Conservation (phyloP, 2,329 filamentous ascomycete genomes). For the Aureobasidium sp. region DNA sequence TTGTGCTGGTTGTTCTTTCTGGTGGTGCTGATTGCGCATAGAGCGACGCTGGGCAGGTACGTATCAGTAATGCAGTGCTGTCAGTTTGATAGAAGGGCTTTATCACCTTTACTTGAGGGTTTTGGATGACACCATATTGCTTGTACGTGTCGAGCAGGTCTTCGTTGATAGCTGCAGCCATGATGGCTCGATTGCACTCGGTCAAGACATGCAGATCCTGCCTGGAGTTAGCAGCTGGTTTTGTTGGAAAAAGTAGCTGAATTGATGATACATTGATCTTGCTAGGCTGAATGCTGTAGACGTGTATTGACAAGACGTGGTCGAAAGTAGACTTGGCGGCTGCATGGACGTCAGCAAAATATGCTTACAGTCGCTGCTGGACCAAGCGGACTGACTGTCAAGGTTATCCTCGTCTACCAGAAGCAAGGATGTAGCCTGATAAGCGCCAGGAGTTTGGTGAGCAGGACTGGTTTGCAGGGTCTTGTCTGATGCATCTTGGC, state of each 20-base stretch:
- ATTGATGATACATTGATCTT: slow-evolving; percentile 42
- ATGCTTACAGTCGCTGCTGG: background rate
- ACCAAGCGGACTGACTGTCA: slow-evolving; percentile 41
- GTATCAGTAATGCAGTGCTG: background rate
- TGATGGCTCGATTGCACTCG: slow-evolving; percentile 57
- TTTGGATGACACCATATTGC: slow-evolving; percentile 66
- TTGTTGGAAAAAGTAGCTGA: no score
- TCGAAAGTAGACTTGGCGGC: slow-evolving; percentile 58
- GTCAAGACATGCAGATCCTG: slow-evolving; percentile 56
- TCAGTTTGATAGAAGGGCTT: background rate
- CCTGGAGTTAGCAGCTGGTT: background rate
- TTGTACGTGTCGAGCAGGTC: slow-evolving; percentile 52
- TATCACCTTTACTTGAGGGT: slow-evolving; percentile 53
- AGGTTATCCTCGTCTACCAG: slow-evolving; percentile 66
- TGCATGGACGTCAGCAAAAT: background rate
- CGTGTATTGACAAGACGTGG: slow-evolving; percentile 67
- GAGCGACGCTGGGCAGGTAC: slow-evolving; percentile 35
- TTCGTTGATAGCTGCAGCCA: slow-evolving; percentile 46
- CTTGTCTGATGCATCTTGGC: slow-evolving; percentile 55
- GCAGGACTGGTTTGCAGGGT: slow-evolving; percentile 57
- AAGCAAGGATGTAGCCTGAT: slow-evolving; percentile 44
- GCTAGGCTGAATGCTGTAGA: slow-evolving; percentile 74
- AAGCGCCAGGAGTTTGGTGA: background rate
- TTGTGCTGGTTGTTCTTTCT: slow-evolving; percentile 30
- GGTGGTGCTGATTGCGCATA: slow-evolving; percentile 28